Conservation (phyloP, 2,329 filamentous ascomycete species). For the Thermothelomyces thermophilus region DNA sequence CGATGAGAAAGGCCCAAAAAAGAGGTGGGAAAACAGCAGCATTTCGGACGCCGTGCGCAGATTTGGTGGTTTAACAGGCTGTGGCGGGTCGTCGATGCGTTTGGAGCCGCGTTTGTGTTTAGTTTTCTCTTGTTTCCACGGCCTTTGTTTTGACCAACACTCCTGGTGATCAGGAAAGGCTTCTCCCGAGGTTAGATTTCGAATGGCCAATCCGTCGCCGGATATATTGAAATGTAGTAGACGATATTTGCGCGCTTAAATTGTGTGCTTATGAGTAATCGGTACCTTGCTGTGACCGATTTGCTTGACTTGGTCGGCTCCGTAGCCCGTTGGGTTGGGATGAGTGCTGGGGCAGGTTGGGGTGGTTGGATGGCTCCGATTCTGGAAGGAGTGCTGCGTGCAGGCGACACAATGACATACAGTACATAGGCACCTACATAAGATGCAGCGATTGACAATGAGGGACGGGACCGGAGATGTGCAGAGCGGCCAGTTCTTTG, state of each 20-base stretch:
- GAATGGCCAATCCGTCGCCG: constrained; percentile 21
- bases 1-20: constrained; percentile 6
- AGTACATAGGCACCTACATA: too few species aligned
- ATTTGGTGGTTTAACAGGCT: neutral
- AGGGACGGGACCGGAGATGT: too few species aligned
- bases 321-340: neutral
- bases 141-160: neutral
- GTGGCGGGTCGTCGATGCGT: neutral
- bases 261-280: neutral
- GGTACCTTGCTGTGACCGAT: neutral
- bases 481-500: too few species aligned
- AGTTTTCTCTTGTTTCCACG: neutral
- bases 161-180: neutral
- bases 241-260: neutral
- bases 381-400: neutral
- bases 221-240: constrained; percentile 13
- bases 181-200: constrained; percentile 16
- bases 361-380: neutral
- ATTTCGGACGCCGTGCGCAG: neutral
- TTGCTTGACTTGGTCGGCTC: neutral
- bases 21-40: neutral
- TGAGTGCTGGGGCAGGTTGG: constrained; percentile 1
- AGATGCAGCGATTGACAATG: too few species aligned
- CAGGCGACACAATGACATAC: neutral
- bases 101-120: neutral